These are phyloP conservation scores for Rhododendron simsii DNA, from an alignment of 148 eudicot species.

Conservation along the genomic window DNA sequence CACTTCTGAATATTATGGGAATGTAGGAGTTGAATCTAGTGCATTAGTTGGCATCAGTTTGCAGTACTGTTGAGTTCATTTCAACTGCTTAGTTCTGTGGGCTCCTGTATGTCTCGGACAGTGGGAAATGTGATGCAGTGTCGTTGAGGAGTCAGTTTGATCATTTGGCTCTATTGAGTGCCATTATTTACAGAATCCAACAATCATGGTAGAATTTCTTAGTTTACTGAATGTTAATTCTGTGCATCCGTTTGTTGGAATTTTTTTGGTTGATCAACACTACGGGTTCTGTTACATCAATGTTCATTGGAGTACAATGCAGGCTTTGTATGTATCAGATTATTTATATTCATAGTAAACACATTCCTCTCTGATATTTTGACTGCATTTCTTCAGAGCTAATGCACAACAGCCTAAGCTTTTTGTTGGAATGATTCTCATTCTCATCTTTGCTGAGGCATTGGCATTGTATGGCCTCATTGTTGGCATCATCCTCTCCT, in stretches of 20 bases:
- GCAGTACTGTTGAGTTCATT: neutral
- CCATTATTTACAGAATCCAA: neutral
- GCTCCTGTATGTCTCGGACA: neutral
- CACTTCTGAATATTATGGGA: neutral
- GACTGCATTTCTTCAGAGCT: slow-evolving; percentile 1
- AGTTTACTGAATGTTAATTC: neutral
- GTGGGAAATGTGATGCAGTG: neutral
- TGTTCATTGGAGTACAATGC: neutral
- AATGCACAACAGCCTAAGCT: slow-evolving; percentile 22
- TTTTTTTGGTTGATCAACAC: neutral
- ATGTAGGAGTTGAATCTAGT: neutral
- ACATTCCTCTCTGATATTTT: neutral
- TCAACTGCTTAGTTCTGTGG: neutral
- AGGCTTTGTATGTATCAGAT: neutral
- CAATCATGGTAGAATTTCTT: neutral
- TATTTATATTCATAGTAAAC: neutral
- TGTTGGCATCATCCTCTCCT: slow-evolving; percentile 21
- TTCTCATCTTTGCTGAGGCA: slow-evolving; percentile 21
- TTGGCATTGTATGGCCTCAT: slow-evolving; percentile 17
- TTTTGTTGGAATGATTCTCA: slow-evolving; percentile 22
- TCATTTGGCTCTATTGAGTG: neutral
- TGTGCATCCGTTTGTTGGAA: neutral
- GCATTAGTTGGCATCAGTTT: neutral
- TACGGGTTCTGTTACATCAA: neutral
- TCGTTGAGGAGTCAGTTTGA: neutral